Conservation (phyloP, 148 eudicot species). For the Camellia sinensis region DNA sequence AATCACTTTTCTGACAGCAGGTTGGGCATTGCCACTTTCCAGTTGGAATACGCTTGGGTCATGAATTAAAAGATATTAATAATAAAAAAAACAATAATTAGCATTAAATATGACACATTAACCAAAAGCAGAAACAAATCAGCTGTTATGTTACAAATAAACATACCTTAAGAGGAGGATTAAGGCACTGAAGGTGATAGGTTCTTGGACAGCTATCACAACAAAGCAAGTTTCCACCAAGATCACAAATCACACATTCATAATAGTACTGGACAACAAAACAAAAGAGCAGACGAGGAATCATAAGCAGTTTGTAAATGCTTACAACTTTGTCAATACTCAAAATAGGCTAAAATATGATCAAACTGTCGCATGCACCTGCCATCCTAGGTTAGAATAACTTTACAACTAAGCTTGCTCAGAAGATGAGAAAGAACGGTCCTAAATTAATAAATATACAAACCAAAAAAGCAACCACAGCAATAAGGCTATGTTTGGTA, state of each 20-base stretch:
- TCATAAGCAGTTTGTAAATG: slow-evolving; percentile 11
- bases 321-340: neutral
- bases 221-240: slow-evolving; percentile 89
- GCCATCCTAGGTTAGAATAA: neutral
- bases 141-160: neutral
- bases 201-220: slow-evolving; percentile 90
- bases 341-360: neutral
- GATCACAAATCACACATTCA: slow-evolving; percentile 87
- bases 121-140: slow-evolving; percentile 13
- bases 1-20: slow-evolving; percentile 47
- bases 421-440: neutral
- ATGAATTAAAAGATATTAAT: slow-evolving; percentile 13
- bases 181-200: slow-evolving; percentile 88
- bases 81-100: slow-evolving; percentile 6
- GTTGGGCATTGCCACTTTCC: slow-evolving; percentile 89
- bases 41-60: slow-evolving; percentile 60
- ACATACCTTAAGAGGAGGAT: slow-evolving; percentile 90
- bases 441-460: neutral
- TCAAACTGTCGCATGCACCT: neutral
- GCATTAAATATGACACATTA: slow-evolving; percentile 3
- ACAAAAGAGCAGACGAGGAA: slow-evolving; percentile 25
- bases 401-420: neutral
- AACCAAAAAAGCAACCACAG: neutral
- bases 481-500: neutral
- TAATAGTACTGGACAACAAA: slow-evolving; percentile 65